These are phyloP conservation scores for Termitomyces sp. DNA, from an alignment of 768 basidiomycete species.

Conservation along the genomic window DNA sequence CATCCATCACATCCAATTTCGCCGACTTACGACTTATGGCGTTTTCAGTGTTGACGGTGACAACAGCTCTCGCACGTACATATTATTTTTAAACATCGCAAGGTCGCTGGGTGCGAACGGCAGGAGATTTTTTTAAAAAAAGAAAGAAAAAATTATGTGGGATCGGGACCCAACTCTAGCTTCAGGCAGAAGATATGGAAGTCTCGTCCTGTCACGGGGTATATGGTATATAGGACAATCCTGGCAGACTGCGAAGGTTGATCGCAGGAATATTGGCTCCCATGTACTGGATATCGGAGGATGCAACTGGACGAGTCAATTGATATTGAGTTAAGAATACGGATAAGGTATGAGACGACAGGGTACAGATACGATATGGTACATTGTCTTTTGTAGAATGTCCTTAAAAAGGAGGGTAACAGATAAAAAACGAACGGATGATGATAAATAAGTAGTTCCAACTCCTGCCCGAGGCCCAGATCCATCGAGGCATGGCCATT, in stretches of 20 bases:
- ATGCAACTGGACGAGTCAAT: background rate
- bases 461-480: constrained; percentile 1
- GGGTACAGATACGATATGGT: constrained; percentile 2
- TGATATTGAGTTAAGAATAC: background rate
- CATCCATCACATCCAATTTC: background rate
- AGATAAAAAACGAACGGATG: background rate
- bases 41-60: background rate
- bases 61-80: too few relatives aligned
- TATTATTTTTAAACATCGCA: too few relatives aligned
- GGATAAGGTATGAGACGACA: background rate
- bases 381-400: constrained; percentile 4
- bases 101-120: too few relatives aligned
- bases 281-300: background rate
- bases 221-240: background rate
- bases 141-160: too few relatives aligned
- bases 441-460: background rate
- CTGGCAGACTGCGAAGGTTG: background rate
- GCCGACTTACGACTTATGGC: background rate
- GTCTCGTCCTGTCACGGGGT: background rate
- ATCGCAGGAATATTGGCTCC: background rate
- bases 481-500: background rate
- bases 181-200: background rate
- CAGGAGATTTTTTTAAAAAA: too few relatives aligned
- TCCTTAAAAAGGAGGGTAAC: background rate
- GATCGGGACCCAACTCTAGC: background rate